These are phyloP conservation scores for Carex littledalei DNA, from an alignment of 176 grass and related monocot genomes.

Conservation along the genomic window DNA sequence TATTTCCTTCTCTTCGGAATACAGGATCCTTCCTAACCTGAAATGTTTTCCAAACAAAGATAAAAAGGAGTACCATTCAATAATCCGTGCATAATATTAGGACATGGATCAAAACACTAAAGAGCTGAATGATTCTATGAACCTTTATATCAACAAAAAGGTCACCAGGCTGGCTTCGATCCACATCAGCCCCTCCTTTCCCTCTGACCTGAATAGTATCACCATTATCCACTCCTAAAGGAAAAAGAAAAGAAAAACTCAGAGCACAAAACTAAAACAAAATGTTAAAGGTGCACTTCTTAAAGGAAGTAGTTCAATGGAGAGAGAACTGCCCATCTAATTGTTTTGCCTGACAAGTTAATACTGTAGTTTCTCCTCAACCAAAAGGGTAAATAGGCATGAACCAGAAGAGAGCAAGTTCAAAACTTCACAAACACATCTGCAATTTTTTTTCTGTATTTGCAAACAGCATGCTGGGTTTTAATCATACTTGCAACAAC, in stretches of 20 bases:
- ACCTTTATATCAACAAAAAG: slow-evolving; percentile 93
- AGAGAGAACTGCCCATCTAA: background rate
- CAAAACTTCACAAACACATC: background rate
- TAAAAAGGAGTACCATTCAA: background rate
- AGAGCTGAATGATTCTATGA: slow-evolving; percentile 2
- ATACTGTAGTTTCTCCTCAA: background rate
- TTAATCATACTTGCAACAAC: background rate
- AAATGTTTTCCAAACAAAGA: slow-evolving; percentile 9
- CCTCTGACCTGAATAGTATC: slow-evolving; percentile 71
- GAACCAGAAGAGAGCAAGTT: background rate
- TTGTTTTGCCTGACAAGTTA: background rate
- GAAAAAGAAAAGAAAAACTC: background rate
- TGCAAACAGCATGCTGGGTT: background rate
- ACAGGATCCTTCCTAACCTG: slow-evolving; percentile 84
- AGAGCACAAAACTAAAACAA: background rate
- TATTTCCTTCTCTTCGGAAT: slow-evolving; percentile 84
- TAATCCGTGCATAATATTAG: slow-evolving; percentile 2
- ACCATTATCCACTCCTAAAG: slow-evolving; percentile 36
- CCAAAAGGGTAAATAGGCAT: background rate
- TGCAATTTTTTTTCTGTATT: background rate
- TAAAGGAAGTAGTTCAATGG: background rate
- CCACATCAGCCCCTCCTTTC: slow-evolving; percentile 71
- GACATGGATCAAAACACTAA: background rate
- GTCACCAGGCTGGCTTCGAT: slow-evolving; percentile 68
- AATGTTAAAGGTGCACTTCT: background rate